Evolutionary conservation across 345 rosid species (phyloP), one percentile per base, ranked within the genome.

Genomic region (Sonneratia alba): DNA sequence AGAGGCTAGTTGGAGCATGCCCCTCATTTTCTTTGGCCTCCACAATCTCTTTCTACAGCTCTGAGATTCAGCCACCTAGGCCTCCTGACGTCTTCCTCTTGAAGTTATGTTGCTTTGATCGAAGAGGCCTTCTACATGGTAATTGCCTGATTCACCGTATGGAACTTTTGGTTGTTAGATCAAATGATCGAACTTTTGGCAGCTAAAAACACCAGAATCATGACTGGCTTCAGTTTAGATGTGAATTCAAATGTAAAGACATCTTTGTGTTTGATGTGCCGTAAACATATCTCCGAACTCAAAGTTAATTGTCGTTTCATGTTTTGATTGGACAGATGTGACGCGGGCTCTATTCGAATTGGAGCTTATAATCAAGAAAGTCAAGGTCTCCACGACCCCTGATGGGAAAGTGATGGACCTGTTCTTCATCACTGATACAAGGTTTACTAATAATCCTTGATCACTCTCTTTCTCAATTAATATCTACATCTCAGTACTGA

Each of bases 381-480:
- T 94, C 72, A 94, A 94, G 88, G 91, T 94, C 71, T 90, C 99
- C 16, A 94, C 99, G 19, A 94, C 97, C 3, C 97, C 99, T 53
- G 97, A 95, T 75, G 99, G 91, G 64, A 90, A 77, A 73, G 97
- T 92, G 71, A 83, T 95, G 90, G 99, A 89, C 87, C 84, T 95
- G 47, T 92, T 95, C 88, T 95, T 95, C 74, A 56, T 95, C 70
- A 92, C 97, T 22, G 99, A 95, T 78, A 85, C 87, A 76, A 92
- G 99, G 99, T 94, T 77, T 76, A 15, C 42, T 71, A 70, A 27
- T 27, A 27, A 47, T 47, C 9, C 51, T 13, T 47, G 13, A 10
- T 13, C 15, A 47, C 9, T 13, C 15, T 13, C 51, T 47, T 47
- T 9, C 2, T 47, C 14, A 9, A 6, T 9, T 9, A 47, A 47